Evolutionary conservation across 2,329 filamentous ascomycete genomes (phyloP).

Genomic region (Purpureocillium lavendulum): DNA sequence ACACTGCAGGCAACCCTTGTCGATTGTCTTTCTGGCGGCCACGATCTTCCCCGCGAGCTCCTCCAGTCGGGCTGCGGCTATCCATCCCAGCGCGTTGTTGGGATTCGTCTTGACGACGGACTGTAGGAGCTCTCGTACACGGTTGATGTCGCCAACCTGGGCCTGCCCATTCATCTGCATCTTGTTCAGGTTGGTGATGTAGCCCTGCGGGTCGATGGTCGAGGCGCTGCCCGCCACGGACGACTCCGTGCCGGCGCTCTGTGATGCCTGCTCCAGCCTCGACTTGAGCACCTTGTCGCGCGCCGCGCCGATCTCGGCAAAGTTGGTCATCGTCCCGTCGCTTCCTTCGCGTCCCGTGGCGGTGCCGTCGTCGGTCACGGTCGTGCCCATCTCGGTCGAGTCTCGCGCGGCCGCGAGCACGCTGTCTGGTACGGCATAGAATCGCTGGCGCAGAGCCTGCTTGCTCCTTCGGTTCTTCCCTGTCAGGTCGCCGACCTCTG

Average conservation of each 20-base stretch:
- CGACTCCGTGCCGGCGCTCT: constrained; percentile 55
- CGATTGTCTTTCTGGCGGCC: constrained; percentile 79
- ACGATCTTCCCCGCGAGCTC: constrained; percentile 89
- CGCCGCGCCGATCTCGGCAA: constrained; percentile 92
- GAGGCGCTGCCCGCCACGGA: constrained; percentile 72
- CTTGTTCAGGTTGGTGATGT: constrained; percentile 84
- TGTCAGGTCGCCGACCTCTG: constrained; percentile 93
- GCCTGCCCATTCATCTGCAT: constrained; percentile 73
- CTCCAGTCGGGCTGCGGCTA: constrained; percentile 85
- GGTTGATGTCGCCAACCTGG: constrained; percentile 89
- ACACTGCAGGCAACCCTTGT: constrained; percentile 80
- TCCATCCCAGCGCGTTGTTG: constrained; percentile 90
- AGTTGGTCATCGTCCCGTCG: constrained; percentile 95
- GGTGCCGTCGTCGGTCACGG: constrained; percentile 71
- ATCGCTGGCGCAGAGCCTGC: constrained; percentile 73
- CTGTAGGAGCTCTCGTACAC: constrained; percentile 84
- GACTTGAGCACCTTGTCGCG: constrained; percentile 93
- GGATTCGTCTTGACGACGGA: constrained; percentile 97
- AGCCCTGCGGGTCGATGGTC: constrained; percentile 90
- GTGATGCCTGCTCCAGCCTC: constrained; percentile 82
- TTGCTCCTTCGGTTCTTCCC: constrained; percentile 84
- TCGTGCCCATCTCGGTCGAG: constrained; percentile 74
- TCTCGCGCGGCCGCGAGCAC: constrained; percentile 83
- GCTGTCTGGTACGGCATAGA: constrained; percentile 95
- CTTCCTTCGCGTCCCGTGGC: constrained; percentile 36